phyloP scores from a whole-genome alignment of 306 rosid species.

The Malus orientalis region DNA sequence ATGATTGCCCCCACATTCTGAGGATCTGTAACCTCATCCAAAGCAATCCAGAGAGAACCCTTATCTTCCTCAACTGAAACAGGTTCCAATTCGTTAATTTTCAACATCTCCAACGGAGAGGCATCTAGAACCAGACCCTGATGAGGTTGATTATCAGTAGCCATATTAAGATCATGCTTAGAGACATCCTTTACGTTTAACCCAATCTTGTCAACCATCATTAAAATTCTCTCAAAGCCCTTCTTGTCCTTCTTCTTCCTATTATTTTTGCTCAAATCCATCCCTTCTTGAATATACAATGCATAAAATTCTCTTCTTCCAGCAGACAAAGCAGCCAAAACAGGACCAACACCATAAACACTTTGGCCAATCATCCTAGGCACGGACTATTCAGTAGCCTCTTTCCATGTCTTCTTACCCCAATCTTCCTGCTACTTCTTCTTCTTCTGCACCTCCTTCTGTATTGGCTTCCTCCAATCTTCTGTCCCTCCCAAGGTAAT shows the following conservation, averaged over 20 bases:
- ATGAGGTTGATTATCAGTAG: constrained; percentile 89
- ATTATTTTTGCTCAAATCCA: constrained; percentile 73
- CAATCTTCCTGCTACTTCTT: constrained; percentile 53
- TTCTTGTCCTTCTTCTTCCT: constrained; percentile 96
- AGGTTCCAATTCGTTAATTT: constrained; percentile 61
- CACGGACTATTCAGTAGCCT: constrained; percentile 67
- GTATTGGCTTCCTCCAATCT: constrained; percentile 22
- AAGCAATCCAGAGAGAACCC: constrained; percentile 79
- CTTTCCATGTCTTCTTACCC: constrained; percentile 85
- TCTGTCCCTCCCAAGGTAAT: constrained; percentile 14
- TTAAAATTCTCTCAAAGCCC: constrained; percentile 72
- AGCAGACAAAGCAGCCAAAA: constrained; percentile 88
- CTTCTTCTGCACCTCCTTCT: constrained; percentile 25
- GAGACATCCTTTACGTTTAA: constrained; percentile 56
- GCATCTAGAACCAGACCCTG: constrained; percentile 89
- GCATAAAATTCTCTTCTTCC: constrained; percentile 89
- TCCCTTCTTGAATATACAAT: constrained; percentile 75
- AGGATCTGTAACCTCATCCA: constrained; percentile 96
- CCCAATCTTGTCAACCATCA: constrained; percentile 63
- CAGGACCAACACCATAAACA: constrained; percentile 89
- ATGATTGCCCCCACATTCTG: constrained; percentile 90
- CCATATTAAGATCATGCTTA: constrained; percentile 94
- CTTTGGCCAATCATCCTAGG: constrained; percentile 88
- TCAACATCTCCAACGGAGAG: constrained; percentile 87
- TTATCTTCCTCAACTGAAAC: constrained; percentile 54